These are phyloP conservation scores for Didymella lethalis DNA, from an alignment of 2,329 filamentous ascomycete genomes.

Conservation along the genomic window DNA sequence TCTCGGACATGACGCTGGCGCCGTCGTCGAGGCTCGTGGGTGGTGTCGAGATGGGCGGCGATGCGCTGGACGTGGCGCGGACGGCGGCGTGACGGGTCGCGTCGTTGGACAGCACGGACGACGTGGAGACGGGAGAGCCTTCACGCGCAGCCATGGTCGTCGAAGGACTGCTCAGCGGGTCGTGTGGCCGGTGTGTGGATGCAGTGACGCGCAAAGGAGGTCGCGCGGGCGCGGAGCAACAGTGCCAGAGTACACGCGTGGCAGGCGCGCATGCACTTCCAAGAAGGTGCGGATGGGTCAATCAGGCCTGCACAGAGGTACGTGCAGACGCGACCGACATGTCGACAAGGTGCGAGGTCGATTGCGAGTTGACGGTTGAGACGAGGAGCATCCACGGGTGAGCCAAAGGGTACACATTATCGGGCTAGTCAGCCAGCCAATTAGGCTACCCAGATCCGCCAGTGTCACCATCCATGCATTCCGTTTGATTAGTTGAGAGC, in stretches of 20 bases:
- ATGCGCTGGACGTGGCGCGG: constrained; percentile 60
- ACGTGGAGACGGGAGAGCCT: constrained; percentile 51
- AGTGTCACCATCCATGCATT: constrained; percentile 45
- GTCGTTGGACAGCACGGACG: constrained; percentile 51
- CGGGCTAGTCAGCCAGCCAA: constrained; percentile 48
- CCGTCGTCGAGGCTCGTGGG: constrained; percentile 72
- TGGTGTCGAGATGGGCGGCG: constrained; percentile 66
- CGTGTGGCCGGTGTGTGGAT: constrained; percentile 33
- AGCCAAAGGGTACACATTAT: constrained; percentile 47
- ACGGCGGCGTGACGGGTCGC: constrained; percentile 38
- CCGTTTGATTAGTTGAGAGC: constrained; percentile 20
- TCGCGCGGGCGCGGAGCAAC: constrained; percentile 40
- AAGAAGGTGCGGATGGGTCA: constrained; percentile 25
- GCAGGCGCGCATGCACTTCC: constrained; percentile 24
- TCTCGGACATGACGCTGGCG: constrained; percentile 61
- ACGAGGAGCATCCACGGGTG: constrained; percentile 35
- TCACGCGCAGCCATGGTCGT: constrained; percentile 45
- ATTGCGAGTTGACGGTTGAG: constrained; percentile 34
- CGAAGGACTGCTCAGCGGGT: constrained; percentile 23
- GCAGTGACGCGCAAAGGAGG: constrained; percentile 46
- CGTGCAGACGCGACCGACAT: constrained; percentile 38
- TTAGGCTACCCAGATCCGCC: constrained; percentile 45
- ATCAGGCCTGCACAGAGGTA: constrained; percentile 32
- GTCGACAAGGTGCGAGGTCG: constrained; percentile 25
- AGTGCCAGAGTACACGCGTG: constrained; percentile 47